Conservation (phyloP, 805 yeast species). For the Suhomyces sp. region DNA sequence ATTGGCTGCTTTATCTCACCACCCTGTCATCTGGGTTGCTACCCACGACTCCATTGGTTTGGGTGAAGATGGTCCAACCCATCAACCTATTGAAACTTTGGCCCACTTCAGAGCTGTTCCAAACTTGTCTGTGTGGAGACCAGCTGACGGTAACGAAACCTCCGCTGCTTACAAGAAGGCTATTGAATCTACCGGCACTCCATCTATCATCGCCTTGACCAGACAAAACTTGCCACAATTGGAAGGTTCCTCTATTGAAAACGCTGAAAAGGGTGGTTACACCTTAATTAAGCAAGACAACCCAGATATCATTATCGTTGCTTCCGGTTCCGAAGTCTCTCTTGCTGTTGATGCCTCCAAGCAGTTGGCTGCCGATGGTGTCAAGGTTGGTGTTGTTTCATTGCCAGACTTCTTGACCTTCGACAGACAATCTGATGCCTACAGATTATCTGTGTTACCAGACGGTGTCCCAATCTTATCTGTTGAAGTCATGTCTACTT, state of each 20-base stretch:
- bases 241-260: conserved; percentile 87
- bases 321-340: conserved; percentile 94
- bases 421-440: conserved; percentile 76
- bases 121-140: conserved; percentile 84
- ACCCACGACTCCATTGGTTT: conserved; percentile 88
- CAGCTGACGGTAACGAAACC: conserved; percentile 88
- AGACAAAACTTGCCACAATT: conserved; percentile 92
- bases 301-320: conserved; percentile 68
- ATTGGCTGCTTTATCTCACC: conserved; percentile 79
- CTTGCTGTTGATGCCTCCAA: conserved; percentile 81
- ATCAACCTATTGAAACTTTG: conserved; percentile 86
- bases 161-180: conserved; percentile 79
- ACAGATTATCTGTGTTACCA: conserved; percentile 85
- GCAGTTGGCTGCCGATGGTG: conserved; percentile 60
- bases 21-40: conserved; percentile 83
- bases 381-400: conserved; percentile 81
- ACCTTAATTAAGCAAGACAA: conserved; percentile 56
- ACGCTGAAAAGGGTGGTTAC: conserved; percentile 95
- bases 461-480: conserved; percentile 91
- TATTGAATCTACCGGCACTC: conserved; percentile 58
- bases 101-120: conserved; percentile 86
- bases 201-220: conserved; percentile 71
- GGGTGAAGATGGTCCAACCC: conserved; percentile 94
- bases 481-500: conserved; percentile 87
- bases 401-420: conserved; percentile 91